Conservation (phyloP, 805 yeast genomes). For the Ogataea philodendri region DNA sequence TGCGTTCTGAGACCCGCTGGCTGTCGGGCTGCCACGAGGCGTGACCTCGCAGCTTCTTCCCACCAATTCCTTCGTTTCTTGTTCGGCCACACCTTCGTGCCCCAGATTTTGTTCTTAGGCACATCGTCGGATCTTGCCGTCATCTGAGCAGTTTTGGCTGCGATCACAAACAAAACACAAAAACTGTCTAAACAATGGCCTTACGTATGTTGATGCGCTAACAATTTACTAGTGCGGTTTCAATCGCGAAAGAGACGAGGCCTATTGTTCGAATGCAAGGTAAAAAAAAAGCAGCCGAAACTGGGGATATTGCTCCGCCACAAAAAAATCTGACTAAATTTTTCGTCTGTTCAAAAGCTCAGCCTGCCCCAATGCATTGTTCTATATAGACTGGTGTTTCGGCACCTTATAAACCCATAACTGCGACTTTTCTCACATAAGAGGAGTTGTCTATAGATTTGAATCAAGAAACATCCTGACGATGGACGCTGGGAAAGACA, state of each 20-base stretch:
- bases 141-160: no score
- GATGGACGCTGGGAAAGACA: neutral
- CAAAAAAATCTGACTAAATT: neutral
- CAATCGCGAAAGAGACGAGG: neutral
- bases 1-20: no score
- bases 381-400: neutral
- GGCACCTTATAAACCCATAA: neutral
- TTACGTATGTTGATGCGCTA: neutral
- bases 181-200: neutral
- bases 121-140: no score
- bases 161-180: neutral
- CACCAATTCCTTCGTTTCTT: no score
- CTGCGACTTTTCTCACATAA: neutral
- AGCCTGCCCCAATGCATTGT: constrained; percentile 1
- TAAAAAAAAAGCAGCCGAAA: neutral
- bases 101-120: no score
- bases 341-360: neutral
- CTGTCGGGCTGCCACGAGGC: no score
- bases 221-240: neutral
- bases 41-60: no score
- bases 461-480: neutral
- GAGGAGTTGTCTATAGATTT: neutral
- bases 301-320: neutral
- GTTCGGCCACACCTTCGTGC: no score
- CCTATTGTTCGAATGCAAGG: neutral